These are phyloP conservation scores for Bassia scoparia DNA, from an alignment of 148 eudicot genomes.

Conservation along the genomic window DNA sequence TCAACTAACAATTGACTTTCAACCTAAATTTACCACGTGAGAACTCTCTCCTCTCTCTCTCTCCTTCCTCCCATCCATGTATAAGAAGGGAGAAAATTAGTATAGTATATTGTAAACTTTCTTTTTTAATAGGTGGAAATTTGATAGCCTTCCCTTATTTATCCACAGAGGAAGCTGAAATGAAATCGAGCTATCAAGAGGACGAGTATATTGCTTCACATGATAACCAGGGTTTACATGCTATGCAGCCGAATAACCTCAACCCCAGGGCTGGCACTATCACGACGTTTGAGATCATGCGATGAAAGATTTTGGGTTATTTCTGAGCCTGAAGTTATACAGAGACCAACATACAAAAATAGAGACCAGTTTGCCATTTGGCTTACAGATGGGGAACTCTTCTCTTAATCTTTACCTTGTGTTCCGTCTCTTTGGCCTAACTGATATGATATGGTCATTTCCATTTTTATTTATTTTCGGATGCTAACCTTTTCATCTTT, in stretches of 20 bases:
- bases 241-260: slow-evolving; percentile 53
- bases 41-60: slow-evolving; percentile 28
- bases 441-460: not conserved
- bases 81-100: too few species aligned
- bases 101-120: too few species aligned
- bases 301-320: slow-evolving; percentile 70
- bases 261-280: slow-evolving; percentile 59
- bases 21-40: slow-evolving; percentile 80
- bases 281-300: slow-evolving; percentile 79
- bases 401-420: too few species aligned
- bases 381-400: slow-evolving; percentile 94
- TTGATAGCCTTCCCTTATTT: not conserved
- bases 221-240: slow-evolving; percentile 66
- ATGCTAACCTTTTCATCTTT: not conserved
- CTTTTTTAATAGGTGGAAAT: too few species aligned
- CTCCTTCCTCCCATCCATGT: not conserved
- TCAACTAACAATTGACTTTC: slow-evolving; percentile 68
- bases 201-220: slow-evolving; percentile 48
- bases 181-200: slow-evolving; percentile 53
- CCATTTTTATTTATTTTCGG: not conserved
- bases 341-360: slow-evolving; percentile 41
- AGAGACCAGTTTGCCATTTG: slow-evolving; percentile 60
- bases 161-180: slow-evolving; percentile 56
- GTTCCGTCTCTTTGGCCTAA: too few species aligned
- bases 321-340: slow-evolving; percentile 71